Conservation (phyloP, 768 basidiomycete species). For the Epithele typhae region DNA sequence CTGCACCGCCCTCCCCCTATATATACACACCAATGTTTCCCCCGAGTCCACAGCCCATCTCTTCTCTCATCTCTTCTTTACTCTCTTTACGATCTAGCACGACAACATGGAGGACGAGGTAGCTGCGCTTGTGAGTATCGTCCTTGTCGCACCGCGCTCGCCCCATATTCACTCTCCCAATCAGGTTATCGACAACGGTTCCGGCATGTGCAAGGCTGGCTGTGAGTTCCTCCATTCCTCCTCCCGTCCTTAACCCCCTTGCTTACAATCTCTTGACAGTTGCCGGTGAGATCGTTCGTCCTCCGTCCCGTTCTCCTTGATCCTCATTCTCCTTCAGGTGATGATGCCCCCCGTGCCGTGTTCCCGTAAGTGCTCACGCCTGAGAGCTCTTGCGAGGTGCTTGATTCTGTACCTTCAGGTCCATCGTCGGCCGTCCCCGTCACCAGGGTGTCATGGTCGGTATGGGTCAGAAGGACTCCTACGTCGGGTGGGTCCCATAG, state of each 20-base stretch:
- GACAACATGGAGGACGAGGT: conserved; percentile 61
- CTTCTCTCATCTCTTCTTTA: conserved; percentile 18
- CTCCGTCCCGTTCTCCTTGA: not conserved
- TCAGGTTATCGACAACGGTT: conserved; percentile 89
- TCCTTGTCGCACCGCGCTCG: conserved; percentile 2
- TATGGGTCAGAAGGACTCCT: conserved; percentile 76
- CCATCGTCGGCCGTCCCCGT: conserved; percentile 70
- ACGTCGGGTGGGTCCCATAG: conserved; percentile 49
- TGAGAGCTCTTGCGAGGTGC: not conserved
- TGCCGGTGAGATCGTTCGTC: conserved; percentile 24
- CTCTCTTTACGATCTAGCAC: conserved; percentile 22
- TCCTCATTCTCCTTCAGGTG: conserved; percentile 45
- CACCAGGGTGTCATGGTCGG: conserved; percentile 77
- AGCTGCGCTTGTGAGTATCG: conserved; percentile 45
- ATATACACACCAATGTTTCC: conserved; percentile 18
- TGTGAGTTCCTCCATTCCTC: conserved; percentile 48
- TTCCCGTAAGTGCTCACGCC: conserved; percentile 72
- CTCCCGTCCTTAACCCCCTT: conserved; percentile 38
- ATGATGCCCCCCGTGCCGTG: conserved; percentile 97
- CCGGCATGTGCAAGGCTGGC: conserved; percentile 99
- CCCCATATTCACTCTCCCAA: not conserved
- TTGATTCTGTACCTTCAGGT: conserved; percentile 27
- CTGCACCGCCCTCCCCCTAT: conserved; percentile 16
- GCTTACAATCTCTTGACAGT: conserved; percentile 85
- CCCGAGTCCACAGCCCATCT: conserved; percentile 17